phyloP scores from a whole-genome alignment of 163 green algal species.

The Coccomyxa subellipsoidea region DNA sequence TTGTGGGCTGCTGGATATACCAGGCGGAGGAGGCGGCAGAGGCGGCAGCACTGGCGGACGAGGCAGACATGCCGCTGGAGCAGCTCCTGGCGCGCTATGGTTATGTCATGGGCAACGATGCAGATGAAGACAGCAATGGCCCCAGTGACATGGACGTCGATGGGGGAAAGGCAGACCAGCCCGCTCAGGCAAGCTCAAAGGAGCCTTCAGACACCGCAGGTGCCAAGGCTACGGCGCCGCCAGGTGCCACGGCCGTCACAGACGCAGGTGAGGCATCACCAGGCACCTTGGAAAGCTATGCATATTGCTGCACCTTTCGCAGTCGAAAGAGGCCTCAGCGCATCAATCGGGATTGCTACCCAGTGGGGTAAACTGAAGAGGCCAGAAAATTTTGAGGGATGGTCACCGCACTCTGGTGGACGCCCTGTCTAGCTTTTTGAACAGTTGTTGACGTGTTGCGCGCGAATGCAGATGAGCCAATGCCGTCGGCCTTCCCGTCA shows the following conservation, averaged over 20 bases:
- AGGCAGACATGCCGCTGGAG: constrained; percentile 78
- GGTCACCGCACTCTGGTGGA: too few relatives aligned
- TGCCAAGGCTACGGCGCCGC: not conserved
- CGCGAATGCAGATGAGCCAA: not conserved
- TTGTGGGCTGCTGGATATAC: too few relatives aligned
- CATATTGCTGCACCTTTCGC: not conserved
- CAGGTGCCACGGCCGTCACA: not conserved
- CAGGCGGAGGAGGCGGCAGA: constrained; percentile 50
- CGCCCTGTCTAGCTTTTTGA: too few relatives aligned
- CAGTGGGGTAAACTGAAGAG: too few relatives aligned
- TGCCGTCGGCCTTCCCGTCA: not conserved
- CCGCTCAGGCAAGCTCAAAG: not conserved
- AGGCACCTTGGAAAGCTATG: not conserved
- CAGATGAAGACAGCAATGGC: not conserved
- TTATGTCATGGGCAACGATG: constrained; percentile 21
- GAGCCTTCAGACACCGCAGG: not conserved
- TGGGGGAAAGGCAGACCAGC: constrained; percentile 12
- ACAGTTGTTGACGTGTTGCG: not conserved
- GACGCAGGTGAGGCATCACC: not conserved
- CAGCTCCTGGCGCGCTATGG: constrained; percentile 65
- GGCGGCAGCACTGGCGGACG: constrained; percentile 63
- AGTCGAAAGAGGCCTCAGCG: too few relatives aligned
- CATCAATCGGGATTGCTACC: too few relatives aligned
- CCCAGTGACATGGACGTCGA: constrained; percentile 3
- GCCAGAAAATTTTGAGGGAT: too few relatives aligned